Conservation (phyloP, 2,329 filamentous ascomycete genomes). For the Fusarium gaditjirri region DNA sequence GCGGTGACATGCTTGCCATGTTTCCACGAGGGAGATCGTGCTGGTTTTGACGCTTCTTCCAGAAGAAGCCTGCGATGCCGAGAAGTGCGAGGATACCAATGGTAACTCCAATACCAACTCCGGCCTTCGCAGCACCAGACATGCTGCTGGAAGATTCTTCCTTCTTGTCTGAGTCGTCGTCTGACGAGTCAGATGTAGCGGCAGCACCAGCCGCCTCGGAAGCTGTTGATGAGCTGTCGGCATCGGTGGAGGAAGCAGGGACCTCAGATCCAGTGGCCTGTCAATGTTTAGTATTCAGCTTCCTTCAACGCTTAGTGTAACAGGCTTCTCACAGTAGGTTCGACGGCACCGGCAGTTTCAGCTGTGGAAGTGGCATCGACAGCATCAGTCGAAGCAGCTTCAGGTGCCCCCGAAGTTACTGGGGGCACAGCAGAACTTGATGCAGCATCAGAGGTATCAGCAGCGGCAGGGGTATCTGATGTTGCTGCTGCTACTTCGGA, state of each 20-base stretch:
- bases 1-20: conserved; percentile 62
- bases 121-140: conserved; percentile 56
- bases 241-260: conserved; percentile 27
- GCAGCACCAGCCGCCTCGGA: conserved; percentile 21
- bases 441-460: conserved; percentile 7
- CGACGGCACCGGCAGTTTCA: background rate
- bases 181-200: conserved; percentile 27
- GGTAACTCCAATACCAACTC: conserved; percentile 60
- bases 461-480: conserved; percentile 10
- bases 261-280: conserved; percentile 22
- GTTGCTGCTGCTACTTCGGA: conserved; percentile 12
- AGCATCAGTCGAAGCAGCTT: conserved; percentile 6
- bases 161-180: conserved; percentile 20
- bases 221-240: conserved; percentile 26
- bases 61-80: conserved; percentile 52
- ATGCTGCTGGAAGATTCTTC: conserved; percentile 35
- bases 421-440: conserved; percentile 11
- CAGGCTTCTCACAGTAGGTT: conserved; percentile 31
- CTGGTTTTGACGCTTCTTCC: conserved; percentile 46
- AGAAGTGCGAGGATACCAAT: conserved; percentile 55
- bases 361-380: background rate
- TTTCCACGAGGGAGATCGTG: conserved; percentile 45
- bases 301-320: background rate
- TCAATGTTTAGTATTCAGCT: conserved; percentile 6
- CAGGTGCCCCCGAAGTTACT: conserved; percentile 9